Evolutionary conservation across 129 eudicot species (phyloP), one percentile per base, ranked within the genome.

Genomic region (Flaveria sonorensis): DNA sequence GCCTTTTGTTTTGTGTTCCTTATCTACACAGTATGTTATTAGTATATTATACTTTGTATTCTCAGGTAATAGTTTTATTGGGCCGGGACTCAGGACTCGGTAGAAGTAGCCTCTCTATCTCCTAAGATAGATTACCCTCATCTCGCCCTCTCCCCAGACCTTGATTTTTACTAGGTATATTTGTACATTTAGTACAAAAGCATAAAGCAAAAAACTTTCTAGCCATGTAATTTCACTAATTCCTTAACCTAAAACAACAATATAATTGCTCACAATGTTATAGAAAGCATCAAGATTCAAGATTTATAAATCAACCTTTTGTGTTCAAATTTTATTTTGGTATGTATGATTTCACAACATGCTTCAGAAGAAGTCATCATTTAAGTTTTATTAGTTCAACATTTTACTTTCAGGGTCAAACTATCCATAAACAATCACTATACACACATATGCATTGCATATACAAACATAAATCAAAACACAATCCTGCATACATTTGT

Each of bases 201-300:
- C 73, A 66, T 20, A 76, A 30, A 36, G 36, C 39, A 60, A 48
- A 50, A 20, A 32, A 36, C 64, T 76, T 36, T 57, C n/a, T 39
- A 64, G 47, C 39, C 70, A 64, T 7, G 48, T 32, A 11, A 11
- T 60, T 9, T 26, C 67, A 23, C 39, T 60, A 60, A 60, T 3
- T 28, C 39, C 39, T 23, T 24, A 60, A 26, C 68, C 73, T 10
- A 72, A 30, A 30, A 51, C 65, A 16, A 6, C 7, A 36, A 36
- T 36, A 36, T 36, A 36, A 36, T 36, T 36, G 7, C 40, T 36
- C 40, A 6, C 5, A 36, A 4, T 36, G 40, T 36, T 6, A 36
- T 4, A 6, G 40, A 5, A 72, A 39, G 12, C 81, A 70, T 78
- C 70, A 78, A 74, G 71, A 69, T 18, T 39, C 51, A 66, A 30